Evolutionary conservation across 345 rosid species (phyloP), one percentile per base, ranked within the genome.

Genomic region (Linum usitatissimum): DNA sequence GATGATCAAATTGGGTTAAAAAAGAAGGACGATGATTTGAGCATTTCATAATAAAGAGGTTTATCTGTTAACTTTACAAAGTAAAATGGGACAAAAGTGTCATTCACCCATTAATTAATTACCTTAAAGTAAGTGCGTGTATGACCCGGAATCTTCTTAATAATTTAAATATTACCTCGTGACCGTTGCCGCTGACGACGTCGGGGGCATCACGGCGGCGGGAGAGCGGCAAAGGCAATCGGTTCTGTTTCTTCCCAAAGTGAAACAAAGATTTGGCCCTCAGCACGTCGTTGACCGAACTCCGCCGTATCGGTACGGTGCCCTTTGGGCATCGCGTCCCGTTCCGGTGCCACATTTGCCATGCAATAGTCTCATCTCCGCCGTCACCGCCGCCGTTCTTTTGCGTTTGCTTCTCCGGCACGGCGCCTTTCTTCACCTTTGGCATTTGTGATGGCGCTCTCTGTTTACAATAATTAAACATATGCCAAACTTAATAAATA

Each of bases 161-260:
- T 45, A 6, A 10, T 6, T 45, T 45, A 40, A 23, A 53, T 3
- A 30, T 1, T 55, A 77, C 70, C 73, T 67, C 69, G 40, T 73
- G 77, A 6, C 77, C 77, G 53, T 70, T 90, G 63, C 85, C 80
- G 30, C 88, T 80, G 13, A 86, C 88, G 0, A 91, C 81, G 56
- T 90, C 97, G 4, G 96, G 97, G 2, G 83, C 84, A 53, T 87
- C 90, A 14, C 79, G 9, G 10, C 75, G 90, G 70, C 74, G 64
- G 28, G 64, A 45, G 51, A 68, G 81, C 51, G 71, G 14, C 28
- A 60, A 18, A 6, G 23, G 17, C 6, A 57, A 53, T 2, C 48
- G 55, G 54, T n/a, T 70, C 66, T 72, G 85, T 67, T 86, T 86
- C 77, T 86, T 90, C 21, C 99, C 97, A 53, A 81, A 90, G 82